These are phyloP conservation scores for Dendryphion nanum DNA, from an alignment of 2,329 filamentous ascomycete genomes.

Conservation along the genomic window DNA sequence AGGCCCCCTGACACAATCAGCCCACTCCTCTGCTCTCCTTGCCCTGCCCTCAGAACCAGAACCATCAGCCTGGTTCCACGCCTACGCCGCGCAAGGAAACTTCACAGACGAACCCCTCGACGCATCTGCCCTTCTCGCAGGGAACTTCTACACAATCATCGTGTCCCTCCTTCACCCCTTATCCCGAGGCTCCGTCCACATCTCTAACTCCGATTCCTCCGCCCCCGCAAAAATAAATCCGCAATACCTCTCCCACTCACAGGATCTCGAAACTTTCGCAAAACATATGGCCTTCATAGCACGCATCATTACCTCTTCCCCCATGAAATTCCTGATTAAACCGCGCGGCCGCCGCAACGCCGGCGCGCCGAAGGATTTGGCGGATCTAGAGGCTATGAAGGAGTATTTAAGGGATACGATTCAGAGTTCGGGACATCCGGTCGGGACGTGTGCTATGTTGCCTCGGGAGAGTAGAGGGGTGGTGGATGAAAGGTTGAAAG, in stretches of 20 bases:
- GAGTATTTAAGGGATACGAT: slow-evolving; percentile 9
- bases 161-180: slow-evolving; percentile 34
- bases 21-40: not conserved
- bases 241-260: slow-evolving; percentile 44
- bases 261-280: slow-evolving; percentile 43
- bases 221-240: slow-evolving; percentile 40
- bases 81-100: slow-evolving; percentile 1
- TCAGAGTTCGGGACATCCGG: slow-evolving; percentile 18
- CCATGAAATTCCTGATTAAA: slow-evolving; percentile 4
- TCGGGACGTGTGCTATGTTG: slow-evolving; percentile 37
- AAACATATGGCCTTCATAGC: slow-evolving; percentile 35
- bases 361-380: slow-evolving; percentile 2
- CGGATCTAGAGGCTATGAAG: slow-evolving; percentile 17
- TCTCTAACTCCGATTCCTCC: slow-evolving; percentile 29
- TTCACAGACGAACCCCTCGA: not conserved
- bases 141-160: not conserved
- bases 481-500: slow-evolving; percentile 24
- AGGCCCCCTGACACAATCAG: not conserved
- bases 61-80: not conserved
- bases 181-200: slow-evolving; percentile 43
- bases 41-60: not conserved
- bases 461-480: slow-evolving; percentile 26
- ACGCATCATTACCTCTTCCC: slow-evolving; percentile 1
- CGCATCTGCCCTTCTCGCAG: not conserved
- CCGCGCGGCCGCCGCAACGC: slow-evolving; percentile 6